These are phyloP conservation scores for Vitis hybrid DNA, from an alignment of 177 flowering plant genomes.

Conservation along the genomic window DNA sequence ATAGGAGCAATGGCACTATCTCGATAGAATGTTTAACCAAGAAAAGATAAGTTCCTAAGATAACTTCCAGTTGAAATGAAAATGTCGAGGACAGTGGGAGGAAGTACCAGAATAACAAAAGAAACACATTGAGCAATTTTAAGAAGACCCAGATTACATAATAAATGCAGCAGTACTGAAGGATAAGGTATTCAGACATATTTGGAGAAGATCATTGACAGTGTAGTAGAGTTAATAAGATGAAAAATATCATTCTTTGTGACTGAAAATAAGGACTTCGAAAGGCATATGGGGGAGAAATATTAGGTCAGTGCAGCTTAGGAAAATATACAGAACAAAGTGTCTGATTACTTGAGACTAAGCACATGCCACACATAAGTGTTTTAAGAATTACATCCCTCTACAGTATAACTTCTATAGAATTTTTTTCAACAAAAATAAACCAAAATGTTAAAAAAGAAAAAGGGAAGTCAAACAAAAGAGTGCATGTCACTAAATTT, in stretches of 20 bases:
- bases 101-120: background rate
- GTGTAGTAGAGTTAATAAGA: too few relatives aligned
- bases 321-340: too few relatives aligned
- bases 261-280: too few relatives aligned
- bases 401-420: background rate
- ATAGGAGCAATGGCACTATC: background rate
- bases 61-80: constrained; percentile 1
- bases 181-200: too few relatives aligned
- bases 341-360: too few relatives aligned
- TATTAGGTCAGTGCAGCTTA: too few relatives aligned
- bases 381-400: background rate
- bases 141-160: background rate
- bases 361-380: background rate
- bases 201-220: too few relatives aligned
- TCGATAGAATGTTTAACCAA: background rate
- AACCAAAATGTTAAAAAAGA: background rate
- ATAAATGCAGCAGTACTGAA: too few relatives aligned
- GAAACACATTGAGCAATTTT: background rate
- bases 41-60: background rate
- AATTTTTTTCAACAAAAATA: background rate
- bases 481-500: background rate
- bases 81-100: background rate
- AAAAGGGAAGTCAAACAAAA: background rate
- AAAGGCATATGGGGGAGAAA: too few relatives aligned
- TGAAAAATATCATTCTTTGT: too few relatives aligned